Percentiles rank a stretch among this genome's conserved stretches.
These are phyloP conservation scores for Aspergillus jensenii DNA, from an alignment of 2,329 filamentous ascomycete genomes.

Conservation along the genomic window DNA sequence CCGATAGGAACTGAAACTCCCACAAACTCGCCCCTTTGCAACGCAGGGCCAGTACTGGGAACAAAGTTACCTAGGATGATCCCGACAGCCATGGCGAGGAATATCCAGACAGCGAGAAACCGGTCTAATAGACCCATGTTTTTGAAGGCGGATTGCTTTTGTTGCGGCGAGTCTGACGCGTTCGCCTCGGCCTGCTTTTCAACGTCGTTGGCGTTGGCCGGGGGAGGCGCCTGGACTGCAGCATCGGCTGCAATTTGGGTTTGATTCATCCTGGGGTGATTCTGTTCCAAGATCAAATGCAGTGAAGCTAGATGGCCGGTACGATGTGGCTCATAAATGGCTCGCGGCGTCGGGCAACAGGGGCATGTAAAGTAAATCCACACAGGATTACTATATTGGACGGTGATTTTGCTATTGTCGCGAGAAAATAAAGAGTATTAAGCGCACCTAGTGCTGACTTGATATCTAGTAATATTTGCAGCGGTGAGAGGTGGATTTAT, in stretches of 20 bases:
- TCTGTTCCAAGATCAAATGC: constrained; percentile 79
- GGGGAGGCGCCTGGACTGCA: constrained; percentile 40
- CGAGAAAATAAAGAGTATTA: background rate
- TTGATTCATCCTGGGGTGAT: constrained; percentile 49
- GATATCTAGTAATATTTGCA: background rate
- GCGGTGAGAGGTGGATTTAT: background rate
- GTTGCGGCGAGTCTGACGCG: background rate
- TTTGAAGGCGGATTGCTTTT: constrained; percentile 20
- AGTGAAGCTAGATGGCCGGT: constrained; percentile 39
- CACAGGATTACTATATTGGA: background rate
- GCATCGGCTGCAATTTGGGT: constrained; percentile 42
- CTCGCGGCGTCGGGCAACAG: background rate
- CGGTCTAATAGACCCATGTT: constrained; percentile 19
- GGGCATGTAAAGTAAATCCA: background rate
- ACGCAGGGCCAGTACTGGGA: constrained; percentile 55
- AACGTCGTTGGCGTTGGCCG: constrained; percentile 9
- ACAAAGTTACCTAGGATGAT: constrained; percentile 76
- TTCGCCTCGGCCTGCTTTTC: constrained; percentile 7
- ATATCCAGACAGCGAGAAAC: constrained; percentile 60
- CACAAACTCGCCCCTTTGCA: constrained; percentile 71
- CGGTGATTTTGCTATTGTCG: background rate
- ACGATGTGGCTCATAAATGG: background rate
- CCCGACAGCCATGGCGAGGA: constrained; percentile 73
- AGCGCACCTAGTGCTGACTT: background rate
- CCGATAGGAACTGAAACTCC: constrained; percentile 67